Percentiles rank a stretch among this genome's conserved stretches.
These are phyloP conservation scores for Ascomycota sp. DNA, from an alignment of 2,329 filamentous ascomycete species.

Conservation along the genomic window DNA sequence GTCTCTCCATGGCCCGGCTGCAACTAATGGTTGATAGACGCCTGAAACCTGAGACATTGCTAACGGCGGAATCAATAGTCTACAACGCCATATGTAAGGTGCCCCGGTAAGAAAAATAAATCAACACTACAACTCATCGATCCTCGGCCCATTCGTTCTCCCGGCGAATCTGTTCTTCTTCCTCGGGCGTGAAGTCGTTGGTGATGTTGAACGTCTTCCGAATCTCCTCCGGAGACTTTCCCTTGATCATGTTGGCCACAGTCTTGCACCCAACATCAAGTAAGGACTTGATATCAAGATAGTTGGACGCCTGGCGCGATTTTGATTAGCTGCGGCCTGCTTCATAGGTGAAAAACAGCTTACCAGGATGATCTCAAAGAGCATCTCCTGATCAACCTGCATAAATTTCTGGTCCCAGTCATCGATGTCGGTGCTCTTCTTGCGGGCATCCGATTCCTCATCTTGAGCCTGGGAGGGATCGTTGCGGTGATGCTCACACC, in stretches of 20 bases:
- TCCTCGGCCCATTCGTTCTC: slow-evolving; percentile 90
- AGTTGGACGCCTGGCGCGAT: slow-evolving; percentile 62
- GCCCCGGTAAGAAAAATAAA: too few species aligned
- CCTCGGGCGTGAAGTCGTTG: slow-evolving; percentile 96
- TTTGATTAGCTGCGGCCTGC: neutral
- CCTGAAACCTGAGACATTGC: too few species aligned
- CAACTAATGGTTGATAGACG: too few species aligned
- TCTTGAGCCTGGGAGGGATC: slow-evolving; percentile 69
- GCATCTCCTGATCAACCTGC: slow-evolving; percentile 99
- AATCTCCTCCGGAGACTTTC: slow-evolving; percentile 97
- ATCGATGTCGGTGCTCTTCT: slow-evolving; percentile 97
- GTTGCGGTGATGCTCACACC: slow-evolving; percentile 87
- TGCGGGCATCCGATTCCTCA: slow-evolving; percentile 81
- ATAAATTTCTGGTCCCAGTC: slow-evolving; percentile 99
- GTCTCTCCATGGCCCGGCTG: too few species aligned
- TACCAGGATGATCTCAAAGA: slow-evolving; percentile 97
- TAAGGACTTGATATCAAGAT: slow-evolving; percentile 95
- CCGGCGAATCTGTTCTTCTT: slow-evolving; percentile 90
- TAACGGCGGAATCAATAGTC: too few species aligned
- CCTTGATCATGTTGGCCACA: slow-evolving; percentile 99
- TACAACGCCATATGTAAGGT: too few species aligned
- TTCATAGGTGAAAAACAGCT: slow-evolving; percentile 12
- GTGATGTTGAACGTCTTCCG: slow-evolving; percentile 99
- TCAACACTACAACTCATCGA: slow-evolving; percentile 21
- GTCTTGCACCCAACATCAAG: slow-evolving; percentile 98